A percentile compares a stretch with the other conserved stretches of the same genome.
Evolutionary conservation across 2,329 filamentous ascomycete species (phyloP).

Genomic region (Lecanosticta acicola): DNA sequence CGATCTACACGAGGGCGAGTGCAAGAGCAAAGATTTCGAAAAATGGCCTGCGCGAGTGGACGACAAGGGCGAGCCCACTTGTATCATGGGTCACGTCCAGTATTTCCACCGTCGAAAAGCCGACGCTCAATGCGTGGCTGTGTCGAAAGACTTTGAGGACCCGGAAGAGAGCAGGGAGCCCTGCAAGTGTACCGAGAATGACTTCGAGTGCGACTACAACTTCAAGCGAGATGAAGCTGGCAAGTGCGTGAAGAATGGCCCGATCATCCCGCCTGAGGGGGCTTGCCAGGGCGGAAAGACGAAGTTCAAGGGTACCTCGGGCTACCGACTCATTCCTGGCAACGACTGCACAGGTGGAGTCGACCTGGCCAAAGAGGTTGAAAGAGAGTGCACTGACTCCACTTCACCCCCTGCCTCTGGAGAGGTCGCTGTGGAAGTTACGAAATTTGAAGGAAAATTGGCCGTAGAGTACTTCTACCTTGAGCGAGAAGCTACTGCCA

Average conservation of each 20-base stretch:
- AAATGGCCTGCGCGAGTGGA: constrained; percentile 81
- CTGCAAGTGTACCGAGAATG: constrained; percentile 74
- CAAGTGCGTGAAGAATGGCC: constrained; percentile 61
- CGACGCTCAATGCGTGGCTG: constrained; percentile 81
- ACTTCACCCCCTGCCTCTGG: constrained; percentile 55
- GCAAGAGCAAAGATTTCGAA: constrained; percentile 72
- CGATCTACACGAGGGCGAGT: constrained; percentile 72
- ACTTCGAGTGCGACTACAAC: constrained; percentile 96
- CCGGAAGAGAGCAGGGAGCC: constrained; percentile 62
- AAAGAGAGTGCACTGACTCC: constrained; percentile 67
- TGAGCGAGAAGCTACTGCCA: constrained; percentile 58
- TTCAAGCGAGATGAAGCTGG: constrained; percentile 64
- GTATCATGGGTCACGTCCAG: constrained; percentile 94
- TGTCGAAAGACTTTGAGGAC: constrained; percentile 71
- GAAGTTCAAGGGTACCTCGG: constrained; percentile 78
- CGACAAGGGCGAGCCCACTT: constrained; percentile 72
- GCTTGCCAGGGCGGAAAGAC: constrained; percentile 67
- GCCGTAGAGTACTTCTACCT: constrained; percentile 65
- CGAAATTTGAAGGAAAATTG: constrained; percentile 56
- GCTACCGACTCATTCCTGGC: constrained; percentile 81
- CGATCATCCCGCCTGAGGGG: constrained; percentile 62
- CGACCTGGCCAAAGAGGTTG: constrained; percentile 48
- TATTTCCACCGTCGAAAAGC: constrained; percentile 80
- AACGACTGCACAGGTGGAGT: constrained; percentile 43
- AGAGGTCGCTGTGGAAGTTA: constrained; percentile 57